Base-by-base conservation (phyloP, 2,329 filamentous ascomycete genomes). In the Aspergillus vadensis region DNA sequence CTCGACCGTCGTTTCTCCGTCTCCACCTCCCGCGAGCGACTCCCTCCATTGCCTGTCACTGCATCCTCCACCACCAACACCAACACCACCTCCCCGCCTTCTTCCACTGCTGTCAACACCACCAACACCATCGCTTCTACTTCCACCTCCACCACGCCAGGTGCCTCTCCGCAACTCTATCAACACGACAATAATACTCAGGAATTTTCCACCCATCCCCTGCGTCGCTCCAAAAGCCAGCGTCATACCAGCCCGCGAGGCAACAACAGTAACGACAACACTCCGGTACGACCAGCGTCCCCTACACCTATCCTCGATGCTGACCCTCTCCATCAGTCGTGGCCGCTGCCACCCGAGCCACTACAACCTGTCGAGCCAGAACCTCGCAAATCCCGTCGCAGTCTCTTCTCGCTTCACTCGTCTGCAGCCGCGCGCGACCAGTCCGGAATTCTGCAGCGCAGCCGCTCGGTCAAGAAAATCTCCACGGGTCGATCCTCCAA, bases 391-490 rank as follows among this genome's bases (percentile, higher is more conserved):
- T 66, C 65, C 27, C 63, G 63, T 21, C 60, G 66, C 52, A 69
- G 62, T 36, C 59, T 69, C 17, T 69, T 69, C 27, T 63, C 64
- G 38, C 61, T 66, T 17, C 66, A 67, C 23, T 64, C 67, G 8
- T 62, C 67, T 7, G 50, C 57, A 38, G 49, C 64, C 15, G 52
- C 61, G 12, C 53, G 61, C 25, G 63, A 66, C 43, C 59, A 70
- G 7, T 67, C 69, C 21, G 63, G 69, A 19, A 52, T 73, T 27
- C 49, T 73, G 43, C 71, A 71, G 44, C 72, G 71, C 50, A 70
- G 65, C 51, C 57, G 67, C 14, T 73, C 72, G 36, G 56, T 73
- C 41, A 74, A 62, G 56, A 67, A 58, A 60, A 56, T 36, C 63
- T 67, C 69, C 27, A 67, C 67, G n/a, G 43, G 67, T 25, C 68